Evolutionary conservation across 2,329 filamentous ascomycete genomes (phyloP).

Genomic region (Aureobasidium zeae): DNA sequence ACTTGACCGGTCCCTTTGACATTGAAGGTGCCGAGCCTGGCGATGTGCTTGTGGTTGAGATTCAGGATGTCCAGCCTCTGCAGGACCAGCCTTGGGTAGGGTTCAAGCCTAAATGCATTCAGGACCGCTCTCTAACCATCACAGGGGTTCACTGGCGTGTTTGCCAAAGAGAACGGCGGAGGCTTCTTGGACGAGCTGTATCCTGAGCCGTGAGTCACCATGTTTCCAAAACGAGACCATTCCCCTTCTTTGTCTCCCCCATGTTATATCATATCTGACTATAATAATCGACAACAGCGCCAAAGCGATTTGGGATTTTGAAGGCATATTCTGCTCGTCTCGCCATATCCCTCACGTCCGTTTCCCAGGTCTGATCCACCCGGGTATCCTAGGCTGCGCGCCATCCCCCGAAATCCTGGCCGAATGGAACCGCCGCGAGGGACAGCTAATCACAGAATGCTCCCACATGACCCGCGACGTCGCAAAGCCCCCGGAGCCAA

Average conservation of each 20-base stretch:
- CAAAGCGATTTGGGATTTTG: slow-evolving; percentile 69
- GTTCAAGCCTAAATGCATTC: too few relatives aligned
- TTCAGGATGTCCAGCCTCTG: slow-evolving; percentile 86
- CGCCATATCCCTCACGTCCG: slow-evolving; percentile 80
- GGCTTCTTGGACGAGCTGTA: slow-evolving; percentile 85
- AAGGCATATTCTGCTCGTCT: slow-evolving; percentile 71
- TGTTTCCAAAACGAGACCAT: slow-evolving; percentile 2
- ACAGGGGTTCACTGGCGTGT: slow-evolving; percentile 82
- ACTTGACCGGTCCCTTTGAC: slow-evolving; percentile 82
- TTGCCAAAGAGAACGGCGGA: slow-evolving; percentile 71
- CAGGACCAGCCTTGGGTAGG: slow-evolving; percentile 78
- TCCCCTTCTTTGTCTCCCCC: not conserved
- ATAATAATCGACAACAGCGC: slow-evolving; percentile 39
- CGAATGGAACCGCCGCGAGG: slow-evolving; percentile 78
- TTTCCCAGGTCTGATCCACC: slow-evolving; percentile 83
- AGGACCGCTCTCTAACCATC: too few relatives aligned
- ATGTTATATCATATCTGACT: too few relatives aligned
- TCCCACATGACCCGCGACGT: slow-evolving; percentile 60
- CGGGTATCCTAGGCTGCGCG: slow-evolving; percentile 82
- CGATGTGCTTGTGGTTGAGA: slow-evolving; percentile 77
- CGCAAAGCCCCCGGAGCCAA: slow-evolving; percentile 63
- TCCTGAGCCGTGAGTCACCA: slow-evolving; percentile 61
- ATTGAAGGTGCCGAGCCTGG: slow-evolving; percentile 76
- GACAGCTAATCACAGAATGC: slow-evolving; percentile 61
- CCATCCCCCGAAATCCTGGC: slow-evolving; percentile 68